Conservation (phyloP, 805 yeast species). For the Spathaspora girioi region DNA sequence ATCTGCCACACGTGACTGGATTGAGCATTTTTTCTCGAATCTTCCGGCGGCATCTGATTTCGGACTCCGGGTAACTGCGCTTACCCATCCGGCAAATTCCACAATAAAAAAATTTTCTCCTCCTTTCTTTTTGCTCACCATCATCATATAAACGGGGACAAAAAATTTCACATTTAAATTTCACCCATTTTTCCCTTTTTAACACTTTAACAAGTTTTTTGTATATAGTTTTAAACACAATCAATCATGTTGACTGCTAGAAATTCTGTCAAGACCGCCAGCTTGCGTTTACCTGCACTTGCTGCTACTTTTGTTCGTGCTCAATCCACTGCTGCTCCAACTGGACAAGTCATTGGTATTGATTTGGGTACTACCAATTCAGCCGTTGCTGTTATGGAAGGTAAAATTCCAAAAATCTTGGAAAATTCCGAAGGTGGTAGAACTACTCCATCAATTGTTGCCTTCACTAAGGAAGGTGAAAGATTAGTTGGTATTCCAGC, state of each 20-base stretch:
- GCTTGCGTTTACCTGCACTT: conserved; percentile 21
- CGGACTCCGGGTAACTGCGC: background rate
- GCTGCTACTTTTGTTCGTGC: conserved; percentile 24
- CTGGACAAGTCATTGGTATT: conserved; percentile 71
- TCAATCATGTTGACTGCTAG: conserved; percentile 41
- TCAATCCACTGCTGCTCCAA: conserved; percentile 31
- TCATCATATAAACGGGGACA: background rate
- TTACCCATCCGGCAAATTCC: background rate
- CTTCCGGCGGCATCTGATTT: background rate
- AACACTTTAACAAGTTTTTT: background rate
- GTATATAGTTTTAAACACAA: background rate
- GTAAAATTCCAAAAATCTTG: conserved; percentile 69
- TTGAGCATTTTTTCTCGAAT: background rate
- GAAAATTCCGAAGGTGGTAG: conserved; percentile 77
- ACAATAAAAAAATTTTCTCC: background rate
- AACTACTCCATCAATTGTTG: conserved; percentile 90
- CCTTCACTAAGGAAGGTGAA: conserved; percentile 88
- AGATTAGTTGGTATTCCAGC: conserved; percentile 93
- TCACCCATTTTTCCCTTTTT: background rate
- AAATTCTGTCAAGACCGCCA: conserved; percentile 33
- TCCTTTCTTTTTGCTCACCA: background rate
- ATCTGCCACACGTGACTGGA: background rate
- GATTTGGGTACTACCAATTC: conserved; percentile 89
- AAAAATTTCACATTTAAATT: background rate
- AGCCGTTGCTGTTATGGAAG: conserved; percentile 83